A percentile compares a stretch with the other conserved stretches of the same genome.
Evolutionary conservation across 139 green algal genomes (phyloP).

Genomic region (Volvox reticuliferus): DNA sequence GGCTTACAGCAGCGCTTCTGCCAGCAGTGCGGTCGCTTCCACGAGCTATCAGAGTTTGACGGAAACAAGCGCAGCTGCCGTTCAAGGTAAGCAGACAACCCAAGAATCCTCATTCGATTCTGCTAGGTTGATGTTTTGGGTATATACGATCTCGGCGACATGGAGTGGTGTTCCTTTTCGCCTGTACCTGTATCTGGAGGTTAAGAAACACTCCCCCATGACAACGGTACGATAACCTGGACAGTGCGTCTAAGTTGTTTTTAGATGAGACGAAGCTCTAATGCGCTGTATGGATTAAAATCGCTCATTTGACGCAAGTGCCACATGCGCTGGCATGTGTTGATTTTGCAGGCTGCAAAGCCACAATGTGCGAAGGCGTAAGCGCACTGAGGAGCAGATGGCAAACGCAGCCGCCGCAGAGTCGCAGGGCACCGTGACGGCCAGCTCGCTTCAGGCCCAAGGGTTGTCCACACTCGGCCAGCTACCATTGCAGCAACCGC

Average conservation of each 20-base stretch:
- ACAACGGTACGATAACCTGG: no score
- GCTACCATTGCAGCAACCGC: slow-evolving; percentile 6
- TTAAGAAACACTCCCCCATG: no score
- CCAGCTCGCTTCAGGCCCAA: neutral
- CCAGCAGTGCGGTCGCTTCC: slow-evolving; percentile 91
- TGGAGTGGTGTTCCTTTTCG: no score
- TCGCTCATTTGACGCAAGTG: neutral
- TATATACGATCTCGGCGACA: neutral
- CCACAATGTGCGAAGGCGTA: slow-evolving; percentile 40
- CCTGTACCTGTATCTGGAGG: no score
- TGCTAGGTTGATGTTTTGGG: neutral
- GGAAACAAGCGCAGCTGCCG: slow-evolving; percentile 84
- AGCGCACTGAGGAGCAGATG: slow-evolving; percentile 42
- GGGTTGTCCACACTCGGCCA: neutral
- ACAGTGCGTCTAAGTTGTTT: no score
- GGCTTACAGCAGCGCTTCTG: slow-evolving; percentile 85
- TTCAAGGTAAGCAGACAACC: slow-evolving; percentile 56
- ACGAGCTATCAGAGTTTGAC: slow-evolving; percentile 87
- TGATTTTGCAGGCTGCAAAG: slow-evolving; percentile 23
- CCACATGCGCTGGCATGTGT: neutral
- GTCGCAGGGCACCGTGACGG: neutral
- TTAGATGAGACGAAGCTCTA: no score
- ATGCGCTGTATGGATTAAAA: no score
- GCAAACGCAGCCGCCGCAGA: neutral
- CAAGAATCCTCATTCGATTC: no score